phyloP scores from a whole-genome alignment of 208 protist species.

The Spongospora subterranea region DNA sequence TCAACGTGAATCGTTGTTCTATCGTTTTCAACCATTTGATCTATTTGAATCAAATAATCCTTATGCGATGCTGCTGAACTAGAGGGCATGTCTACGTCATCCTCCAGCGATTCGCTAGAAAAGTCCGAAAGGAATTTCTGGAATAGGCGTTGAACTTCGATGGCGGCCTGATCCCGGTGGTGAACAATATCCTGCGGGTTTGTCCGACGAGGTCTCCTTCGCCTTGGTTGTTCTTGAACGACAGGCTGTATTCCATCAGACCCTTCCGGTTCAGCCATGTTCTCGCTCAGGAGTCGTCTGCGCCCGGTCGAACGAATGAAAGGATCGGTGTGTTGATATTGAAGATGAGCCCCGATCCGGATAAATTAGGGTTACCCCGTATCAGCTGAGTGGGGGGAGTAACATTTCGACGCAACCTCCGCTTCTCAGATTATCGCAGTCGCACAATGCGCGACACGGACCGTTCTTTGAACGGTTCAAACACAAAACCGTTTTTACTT shows the following conservation, averaged over 20 bases:
- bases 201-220: background rate
- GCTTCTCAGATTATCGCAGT: too few species aligned
- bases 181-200: conserved; percentile 39
- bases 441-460: too few species aligned
- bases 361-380: too few species aligned
- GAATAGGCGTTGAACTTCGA: conserved; percentile 40
- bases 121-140: conserved; percentile 6
- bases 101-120: background rate
- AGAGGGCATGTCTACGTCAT: background rate
- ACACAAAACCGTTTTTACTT: too few species aligned
- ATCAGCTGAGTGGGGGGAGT: background rate
- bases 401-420: background rate
- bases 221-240: background rate
- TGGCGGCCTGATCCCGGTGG: background rate
- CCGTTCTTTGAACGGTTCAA: too few species aligned
- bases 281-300: background rate
- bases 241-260: background rate
- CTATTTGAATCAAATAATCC: conserved; percentile 65
- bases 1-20: conserved; percentile 72
- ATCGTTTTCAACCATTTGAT: conserved; percentile 67
- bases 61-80: background rate
- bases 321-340: too few species aligned
- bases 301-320: too few species aligned
- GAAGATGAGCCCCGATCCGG: too few species aligned
- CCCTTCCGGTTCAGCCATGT: too few species aligned